Evolutionary conservation across 768 basidiomycete genomes (phyloP), one percentile per base, ranked within the genome.

Genomic region (Punctularia strigosozonata): DNA sequence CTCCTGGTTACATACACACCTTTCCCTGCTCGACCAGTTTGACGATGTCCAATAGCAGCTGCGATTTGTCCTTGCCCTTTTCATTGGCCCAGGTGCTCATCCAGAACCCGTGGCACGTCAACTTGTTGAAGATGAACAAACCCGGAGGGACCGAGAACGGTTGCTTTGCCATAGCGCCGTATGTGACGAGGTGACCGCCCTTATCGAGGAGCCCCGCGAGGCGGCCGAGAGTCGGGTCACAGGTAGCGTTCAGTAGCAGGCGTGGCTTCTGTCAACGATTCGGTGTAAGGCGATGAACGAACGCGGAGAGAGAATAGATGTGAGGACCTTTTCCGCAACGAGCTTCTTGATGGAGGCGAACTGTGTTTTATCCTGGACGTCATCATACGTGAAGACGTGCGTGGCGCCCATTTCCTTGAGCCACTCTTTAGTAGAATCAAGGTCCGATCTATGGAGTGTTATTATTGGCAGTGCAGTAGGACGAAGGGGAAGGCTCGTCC

Each of bases 81-180:
- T 65, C 56, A 19, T 57, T 54, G 45, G 81, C 81, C 84, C 84
- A 86, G 22, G 68, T 65, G 37, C 63, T 74, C 54, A 84, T 80
- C 83, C 85, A 88, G 56, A 80, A 87, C 4, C 85, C 88, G 36
- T 74, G 79, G 18, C 69, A 66, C 0, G 69, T 79, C 46, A 91
- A 62, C 54, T 86, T 82, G 46, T 78, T 86, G 66, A 92, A 92
- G 43, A 92, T 88, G 58, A 86, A 80, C 17, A 77, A 61, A 0
- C 82, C 81, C 0, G 83, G 79, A 1, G 89, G 82, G 17, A 92
- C 54, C 1, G 75, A 69, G 14, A 92, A 56, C 0, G 88, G 85
- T 38, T 80, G 68, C 52, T 82, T 88, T 1, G 88, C 82, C 88
- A 92, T 91, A 4, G 83, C 87, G 21, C 89, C 89, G 39, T 91